phyloP scores from a whole-genome alignment of 768 basidiomycete species.

The Hortiboletus flavorubellus region DNA sequence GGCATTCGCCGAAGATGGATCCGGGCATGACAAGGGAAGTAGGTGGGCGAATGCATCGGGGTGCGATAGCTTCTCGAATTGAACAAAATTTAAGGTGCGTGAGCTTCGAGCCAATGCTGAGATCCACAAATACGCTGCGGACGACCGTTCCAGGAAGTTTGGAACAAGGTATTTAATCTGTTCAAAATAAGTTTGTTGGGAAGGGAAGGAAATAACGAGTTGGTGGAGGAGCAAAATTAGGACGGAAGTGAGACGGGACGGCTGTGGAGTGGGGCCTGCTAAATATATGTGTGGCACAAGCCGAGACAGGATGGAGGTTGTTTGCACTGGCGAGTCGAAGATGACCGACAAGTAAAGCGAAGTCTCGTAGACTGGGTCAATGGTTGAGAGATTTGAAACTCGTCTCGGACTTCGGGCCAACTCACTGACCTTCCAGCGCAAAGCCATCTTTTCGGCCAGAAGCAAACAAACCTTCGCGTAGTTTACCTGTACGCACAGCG shows the following conservation, averaged over 20 bases:
- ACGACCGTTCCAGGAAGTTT: conserved; percentile 36
- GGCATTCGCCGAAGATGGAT: conserved; percentile 1
- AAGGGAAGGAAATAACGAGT: conserved; percentile 58
- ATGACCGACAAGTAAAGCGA: conserved; percentile 63
- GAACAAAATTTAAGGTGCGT: conserved; percentile 52
- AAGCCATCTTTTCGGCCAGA: conserved; percentile 58
- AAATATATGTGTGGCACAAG: conserved; percentile 51
- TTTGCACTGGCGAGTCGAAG: conserved; percentile 61
- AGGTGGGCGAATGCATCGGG: conserved; percentile 25
- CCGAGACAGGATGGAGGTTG: conserved; percentile 56
- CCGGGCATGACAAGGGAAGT: conserved; percentile 8
- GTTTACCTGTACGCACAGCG: conserved; percentile 51
- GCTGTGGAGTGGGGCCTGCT: conserved; percentile 8
- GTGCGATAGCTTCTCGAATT: conserved; percentile 45
- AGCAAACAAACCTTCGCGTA: conserved; percentile 69
- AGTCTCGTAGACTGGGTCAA: conserved; percentile 61
- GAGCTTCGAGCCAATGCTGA: conserved; percentile 47
- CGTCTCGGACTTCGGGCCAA: background rate
- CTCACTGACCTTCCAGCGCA: conserved; percentile 58
- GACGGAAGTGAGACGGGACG: conserved; percentile 31
- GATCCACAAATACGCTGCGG: conserved; percentile 49
- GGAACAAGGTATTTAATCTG: conserved; percentile 22
- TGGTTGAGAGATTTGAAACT: background rate
- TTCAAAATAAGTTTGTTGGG: conserved; percentile 50
- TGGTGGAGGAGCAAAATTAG: conserved; percentile 57